Conservation (phyloP, 768 basidiomycete genomes). For the Lentinula sp. region DNA sequence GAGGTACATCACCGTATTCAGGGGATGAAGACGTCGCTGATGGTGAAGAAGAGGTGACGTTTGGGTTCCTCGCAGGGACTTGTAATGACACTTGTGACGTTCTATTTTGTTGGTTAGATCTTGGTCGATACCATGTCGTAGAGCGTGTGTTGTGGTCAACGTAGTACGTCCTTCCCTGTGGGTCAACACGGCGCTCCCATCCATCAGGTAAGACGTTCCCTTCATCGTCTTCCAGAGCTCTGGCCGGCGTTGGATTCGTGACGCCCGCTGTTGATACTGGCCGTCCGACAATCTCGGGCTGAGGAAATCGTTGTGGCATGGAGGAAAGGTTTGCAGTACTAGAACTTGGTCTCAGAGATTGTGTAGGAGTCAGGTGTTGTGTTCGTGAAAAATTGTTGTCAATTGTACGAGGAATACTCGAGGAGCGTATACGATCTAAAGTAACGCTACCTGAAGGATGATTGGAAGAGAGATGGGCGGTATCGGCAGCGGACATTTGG, state of each 20-base stretch:
- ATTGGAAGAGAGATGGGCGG: slow-evolving; percentile 5
- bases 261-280: slow-evolving; percentile 13
- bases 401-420: neutral
- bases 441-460: neutral
- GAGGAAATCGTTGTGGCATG: slow-evolving; percentile 5
- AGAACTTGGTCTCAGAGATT: slow-evolving; percentile 21
- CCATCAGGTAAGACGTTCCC: slow-evolving; percentile 64
- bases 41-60: slow-evolving; percentile 12
- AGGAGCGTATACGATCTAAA: neutral
- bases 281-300: slow-evolving; percentile 2
- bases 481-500: slow-evolving; percentile 8
- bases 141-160: slow-evolving; percentile 81
- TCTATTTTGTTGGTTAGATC: slow-evolving; percentile 14
- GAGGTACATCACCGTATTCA: slow-evolving; percentile 55
- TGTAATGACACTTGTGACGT: neutral
- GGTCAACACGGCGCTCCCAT: slow-evolving; percentile 80
- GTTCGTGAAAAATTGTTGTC: slow-evolving; percentile 10
- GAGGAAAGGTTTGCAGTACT: slow-evolving; percentile 12
- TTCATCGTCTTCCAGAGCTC: slow-evolving; percentile 43
- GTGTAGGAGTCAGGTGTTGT: slow-evolving; percentile 9
- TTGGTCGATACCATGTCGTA: slow-evolving; percentile 75
- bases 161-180: slow-evolving; percentile 70
- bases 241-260: slow-evolving; percentile 13
- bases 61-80: neutral
- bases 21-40: slow-evolving; percentile 22